Percentiles rank a stretch among this genome's conserved stretches.
These are phyloP conservation scores for Annulohypoxylon truncatum DNA, from an alignment of 2,329 filamentous ascomycete genomes.

Conservation along the genomic window DNA sequence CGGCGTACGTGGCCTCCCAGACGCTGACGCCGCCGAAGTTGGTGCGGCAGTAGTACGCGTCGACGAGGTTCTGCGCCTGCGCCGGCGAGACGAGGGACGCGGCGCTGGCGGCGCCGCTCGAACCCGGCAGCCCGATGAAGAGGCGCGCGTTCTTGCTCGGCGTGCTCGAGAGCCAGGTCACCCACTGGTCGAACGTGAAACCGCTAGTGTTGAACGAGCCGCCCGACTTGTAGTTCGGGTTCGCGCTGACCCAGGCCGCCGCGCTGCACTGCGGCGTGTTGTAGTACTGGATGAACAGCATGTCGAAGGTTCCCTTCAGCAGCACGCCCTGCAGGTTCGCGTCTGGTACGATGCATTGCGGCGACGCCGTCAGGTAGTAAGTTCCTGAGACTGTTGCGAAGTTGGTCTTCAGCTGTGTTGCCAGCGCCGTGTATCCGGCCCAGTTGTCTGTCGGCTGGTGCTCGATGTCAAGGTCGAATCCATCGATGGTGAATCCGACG, in stretches of 20 bases:
- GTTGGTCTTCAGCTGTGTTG: constrained; percentile 43
- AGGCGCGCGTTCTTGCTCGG: constrained; percentile 56
- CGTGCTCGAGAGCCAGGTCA: constrained; percentile 50
- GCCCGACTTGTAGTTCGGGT: constrained; percentile 47
- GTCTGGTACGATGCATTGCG: constrained; percentile 59
- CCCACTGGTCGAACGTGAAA: constrained; percentile 61
- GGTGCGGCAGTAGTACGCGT: constrained; percentile 52
- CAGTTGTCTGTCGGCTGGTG: constrained; percentile 48
- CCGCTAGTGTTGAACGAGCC: constrained; percentile 38
- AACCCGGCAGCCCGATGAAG: constrained; percentile 58
- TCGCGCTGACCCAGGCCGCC: constrained; percentile 47
- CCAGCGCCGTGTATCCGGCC: constrained; percentile 49
- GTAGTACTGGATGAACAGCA: constrained; percentile 63
- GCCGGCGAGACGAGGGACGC: constrained; percentile 53
- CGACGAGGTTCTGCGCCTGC: constrained; percentile 54
- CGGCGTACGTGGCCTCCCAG: constrained; percentile 57
- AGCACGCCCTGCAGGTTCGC: constrained; percentile 48
- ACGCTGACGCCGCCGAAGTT: constrained; percentile 60
- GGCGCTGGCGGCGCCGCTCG: constrained; percentile 43
- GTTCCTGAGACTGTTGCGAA: constrained; percentile 39
- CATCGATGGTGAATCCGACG: constrained; percentile 46
- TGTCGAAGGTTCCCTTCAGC: constrained; percentile 51
- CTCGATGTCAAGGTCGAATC: constrained; percentile 51
- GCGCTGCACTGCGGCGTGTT: constrained; percentile 57
- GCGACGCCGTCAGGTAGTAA: constrained; percentile 57